Evolutionary conservation across 306 rosid species (phyloP), one percentile per base, ranked within the genome.

Genomic region (Abrus precatorius): DNA sequence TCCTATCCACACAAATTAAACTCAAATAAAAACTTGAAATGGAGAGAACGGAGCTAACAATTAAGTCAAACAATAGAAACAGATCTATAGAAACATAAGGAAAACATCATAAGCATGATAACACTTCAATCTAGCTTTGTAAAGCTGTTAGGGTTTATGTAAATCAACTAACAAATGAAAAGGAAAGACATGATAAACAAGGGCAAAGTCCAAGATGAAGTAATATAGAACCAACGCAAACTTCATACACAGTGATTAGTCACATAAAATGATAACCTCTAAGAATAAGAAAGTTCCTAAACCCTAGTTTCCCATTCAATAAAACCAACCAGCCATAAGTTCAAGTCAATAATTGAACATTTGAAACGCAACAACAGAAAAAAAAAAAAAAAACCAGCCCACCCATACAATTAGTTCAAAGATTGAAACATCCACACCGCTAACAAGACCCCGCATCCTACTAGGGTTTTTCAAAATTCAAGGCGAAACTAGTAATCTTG

Each of bases 221-320:
- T 8, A 59, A 45, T 60, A 28, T 2, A 77, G 32, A 81, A 69
- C 57, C 12, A 75, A 55, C 13, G 41, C 67, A 52, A 80, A 40
- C 80, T 10, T 41, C 69, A 78, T 5, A 80, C 20, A 76, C 59
- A 43, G 70, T 69, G 36, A 56, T 77, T 79, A 57, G 57, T 45
- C 84, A 83, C 96, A 91, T 89, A 87, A 89, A 88, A 91, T 91
- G 79, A 81, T 78, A 72, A 82, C 48, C 74, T 57, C 49, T 10
- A 9, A 52, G 3, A 36, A 69, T 43, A 60, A 28, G 69, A 79
- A 86, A 84, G 80, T 41, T 79, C 49, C 75, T 38, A 88, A 93
- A 91, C 97, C 97, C 97, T 93, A 91, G 88, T 47, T 84, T 81
- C 44, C 77, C 75, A 50, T 41, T 61, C 83, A 50, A 80, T 45